Evolutionary conservation across 2,329 filamentous ascomycete species (phyloP).

Genomic region (Colletotrichum acutatum): DNA sequence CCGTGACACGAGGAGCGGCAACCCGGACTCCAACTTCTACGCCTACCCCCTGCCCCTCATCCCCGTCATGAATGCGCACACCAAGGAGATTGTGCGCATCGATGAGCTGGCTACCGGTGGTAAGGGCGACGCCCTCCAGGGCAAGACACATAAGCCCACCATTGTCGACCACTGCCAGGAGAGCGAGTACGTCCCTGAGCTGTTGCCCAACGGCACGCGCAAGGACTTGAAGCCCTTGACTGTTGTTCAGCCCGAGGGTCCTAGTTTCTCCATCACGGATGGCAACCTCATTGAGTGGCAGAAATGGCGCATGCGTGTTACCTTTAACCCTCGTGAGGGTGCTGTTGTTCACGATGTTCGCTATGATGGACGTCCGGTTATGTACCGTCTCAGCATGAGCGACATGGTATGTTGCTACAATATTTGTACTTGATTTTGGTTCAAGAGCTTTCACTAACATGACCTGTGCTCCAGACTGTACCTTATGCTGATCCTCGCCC

Average conservation of each 20-base stretch:
- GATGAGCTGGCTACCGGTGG: constrained; percentile 49
- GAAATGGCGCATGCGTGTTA: constrained; percentile 69
- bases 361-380: constrained; percentile 66
- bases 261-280: constrained; percentile 63
- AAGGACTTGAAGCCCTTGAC: constrained; percentile 70
- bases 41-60: constrained; percentile 59
- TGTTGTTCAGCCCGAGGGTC: constrained; percentile 69
- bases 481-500: constrained; percentile 34
- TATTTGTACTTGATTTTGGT: background rate
- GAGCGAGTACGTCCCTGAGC: constrained; percentile 56
- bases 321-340: constrained; percentile 69
- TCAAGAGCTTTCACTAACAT: background rate
- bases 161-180: constrained; percentile 45
- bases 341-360: constrained; percentile 68
- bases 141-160: constrained; percentile 31
- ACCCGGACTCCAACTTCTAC: constrained; percentile 60
- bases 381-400: constrained; percentile 66
- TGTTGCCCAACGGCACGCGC: constrained; percentile 51
- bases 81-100: constrained; percentile 45
- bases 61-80: constrained; percentile 50
- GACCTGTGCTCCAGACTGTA: constrained; percentile 3
- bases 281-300: constrained; percentile 55
- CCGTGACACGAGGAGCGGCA: constrained; percentile 41
- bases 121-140: constrained; percentile 38
- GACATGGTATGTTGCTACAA: constrained; percentile 57